Percentiles rank a stretch among this genome's conserved stretches.
Conservation (phyloP, 2,329 filamentous ascomycete genomes). For the Cytospora piceicola region DNA sequence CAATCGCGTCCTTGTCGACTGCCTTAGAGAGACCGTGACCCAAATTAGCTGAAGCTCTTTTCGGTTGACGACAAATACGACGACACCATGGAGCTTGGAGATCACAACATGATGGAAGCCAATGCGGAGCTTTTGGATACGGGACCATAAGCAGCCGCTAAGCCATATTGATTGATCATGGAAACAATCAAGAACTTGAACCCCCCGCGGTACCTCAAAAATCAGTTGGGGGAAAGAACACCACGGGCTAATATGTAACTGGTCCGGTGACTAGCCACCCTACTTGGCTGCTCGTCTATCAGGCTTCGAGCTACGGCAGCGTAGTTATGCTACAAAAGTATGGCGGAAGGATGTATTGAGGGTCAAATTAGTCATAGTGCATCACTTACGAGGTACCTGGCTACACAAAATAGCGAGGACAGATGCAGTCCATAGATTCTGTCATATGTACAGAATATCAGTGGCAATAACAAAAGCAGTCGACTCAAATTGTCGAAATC, state of each 20-base stretch:
- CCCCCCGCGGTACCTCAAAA: background rate
- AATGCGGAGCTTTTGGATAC: background rate
- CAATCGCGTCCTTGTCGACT: conserved; percentile 47
- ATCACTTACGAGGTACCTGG: background rate
- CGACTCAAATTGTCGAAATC: background rate
- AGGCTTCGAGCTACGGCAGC: background rate
- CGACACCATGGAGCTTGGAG: background rate
- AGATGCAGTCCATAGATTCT: background rate
- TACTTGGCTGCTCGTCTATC: background rate
- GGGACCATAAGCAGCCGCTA: background rate
- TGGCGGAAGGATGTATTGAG: background rate
- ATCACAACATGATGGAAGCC: background rate
- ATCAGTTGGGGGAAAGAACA: background rate
- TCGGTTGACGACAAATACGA: background rate
- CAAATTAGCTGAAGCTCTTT: conserved; percentile 21
- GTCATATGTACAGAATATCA: background rate
- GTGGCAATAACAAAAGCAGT: background rate
- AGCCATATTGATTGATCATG: background rate
- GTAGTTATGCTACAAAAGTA: background rate
- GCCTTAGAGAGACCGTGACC: conserved; percentile 43
- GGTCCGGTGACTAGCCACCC: background rate
- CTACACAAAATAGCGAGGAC: background rate
- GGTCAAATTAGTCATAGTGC: background rate
- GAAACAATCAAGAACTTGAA: background rate
- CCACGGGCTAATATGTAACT: background rate